Evolutionary conservation across 2,329 filamentous ascomycete genomes (phyloP), one percentile per base, ranked within the genome.

Genomic region (Colletotrichum musicola): DNA sequence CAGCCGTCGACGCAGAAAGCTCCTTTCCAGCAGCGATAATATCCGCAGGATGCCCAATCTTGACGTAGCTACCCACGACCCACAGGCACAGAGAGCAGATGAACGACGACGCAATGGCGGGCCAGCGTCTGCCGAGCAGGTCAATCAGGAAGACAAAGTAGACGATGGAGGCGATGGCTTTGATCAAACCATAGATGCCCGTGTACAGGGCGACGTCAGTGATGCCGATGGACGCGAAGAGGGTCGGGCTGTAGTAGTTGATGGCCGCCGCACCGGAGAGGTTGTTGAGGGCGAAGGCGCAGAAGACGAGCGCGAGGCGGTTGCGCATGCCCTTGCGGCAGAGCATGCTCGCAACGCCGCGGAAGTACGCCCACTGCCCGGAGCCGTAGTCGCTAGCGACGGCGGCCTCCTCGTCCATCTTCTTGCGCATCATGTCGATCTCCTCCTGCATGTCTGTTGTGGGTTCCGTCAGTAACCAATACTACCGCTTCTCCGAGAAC

Each of bases 51-150:
- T 86, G 82, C 1, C 82, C 82, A 49, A 83, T 81, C 74, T 85
- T 84, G 56, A 88, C 85, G 70, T 87, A 88, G 10, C 81, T 82
- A 0, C 84, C 86, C 12, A 88, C 82, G 47, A 84, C 81, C 78
- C 82, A 86, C 70, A 86, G 82, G 46, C 83, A 84, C 0, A 82
- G 72, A 2, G 82, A 84, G 55, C 84, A 85, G 7, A 81, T 77
- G 18, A 83, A 75, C 0, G 83, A 85, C 1, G 83, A 84, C 74
- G 84, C 76, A 51, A 87, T 83, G 3, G 83, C 80, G 1, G 80
- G 81, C 63, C 76, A 74, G 9, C 80, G 75, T 30, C 81, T 77
- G 42, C 81, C 81, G 72, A 78, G 76, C 16, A 78, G 64, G 47
- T 82, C 81, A 57, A 83, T 78, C 6, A 82, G 72, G 5, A 75